Evolutionary conservation across 495 filamentous ascomycete species (phyloP).

Genomic region (Daldinia vernicosa): DNA sequence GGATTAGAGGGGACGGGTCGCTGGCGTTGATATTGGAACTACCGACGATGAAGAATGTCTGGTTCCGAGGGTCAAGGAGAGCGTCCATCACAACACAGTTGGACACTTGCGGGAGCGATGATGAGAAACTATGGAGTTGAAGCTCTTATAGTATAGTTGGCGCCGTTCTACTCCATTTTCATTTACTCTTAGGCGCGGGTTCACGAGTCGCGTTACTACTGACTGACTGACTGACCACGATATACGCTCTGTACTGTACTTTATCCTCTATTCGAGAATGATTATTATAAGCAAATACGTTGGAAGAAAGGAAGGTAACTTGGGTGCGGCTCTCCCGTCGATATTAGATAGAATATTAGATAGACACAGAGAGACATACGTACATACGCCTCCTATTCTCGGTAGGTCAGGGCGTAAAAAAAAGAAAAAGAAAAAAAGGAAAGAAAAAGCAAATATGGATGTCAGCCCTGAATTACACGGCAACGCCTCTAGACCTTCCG

Average conservation of each 20-base stretch:
- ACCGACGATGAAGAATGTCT: constrained; percentile 34
- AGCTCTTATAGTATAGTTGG: neutral
- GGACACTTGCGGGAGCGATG: too few species aligned
- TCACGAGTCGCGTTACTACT: neutral
- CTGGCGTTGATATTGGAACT: neutral
- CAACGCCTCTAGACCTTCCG: neutral
- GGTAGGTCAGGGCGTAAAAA: neutral
- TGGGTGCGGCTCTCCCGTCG: neutral
- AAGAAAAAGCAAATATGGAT: neutral
- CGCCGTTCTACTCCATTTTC: neutral
- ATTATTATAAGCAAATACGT: too few species aligned
- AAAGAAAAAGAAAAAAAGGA: neutral
- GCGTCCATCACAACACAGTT: constrained; percentile 2
- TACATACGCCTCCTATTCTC: neutral
- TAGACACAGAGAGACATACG: neutral
- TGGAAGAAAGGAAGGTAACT: neutral
- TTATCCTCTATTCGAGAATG: too few species aligned
- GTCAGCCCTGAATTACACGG: neutral
- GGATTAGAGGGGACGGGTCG: constrained; percentile 1
- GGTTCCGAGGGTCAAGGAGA: constrained; percentile 30
- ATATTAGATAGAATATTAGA: neutral
- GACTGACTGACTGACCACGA: too few species aligned
- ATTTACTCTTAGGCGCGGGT: neutral
- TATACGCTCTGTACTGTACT: neutral
- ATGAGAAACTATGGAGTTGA: too few species aligned